Conservation (phyloP, 306 rosid genomes). For the Quercus bicolor region DNA sequence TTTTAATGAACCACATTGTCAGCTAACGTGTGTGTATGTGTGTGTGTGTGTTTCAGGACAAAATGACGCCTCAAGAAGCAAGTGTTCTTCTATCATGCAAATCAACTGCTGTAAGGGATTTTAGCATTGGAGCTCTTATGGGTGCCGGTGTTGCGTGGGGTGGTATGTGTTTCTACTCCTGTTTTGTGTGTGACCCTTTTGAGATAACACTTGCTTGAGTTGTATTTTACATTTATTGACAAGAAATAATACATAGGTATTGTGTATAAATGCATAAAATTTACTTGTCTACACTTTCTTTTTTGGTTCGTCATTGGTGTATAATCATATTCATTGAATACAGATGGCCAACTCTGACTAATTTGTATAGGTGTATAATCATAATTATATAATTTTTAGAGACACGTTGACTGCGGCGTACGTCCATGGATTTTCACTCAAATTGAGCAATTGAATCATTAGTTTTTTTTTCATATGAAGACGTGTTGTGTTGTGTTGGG, state of each 20-base stretch:
- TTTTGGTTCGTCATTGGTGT: neutral
- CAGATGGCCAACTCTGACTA: too few species aligned
- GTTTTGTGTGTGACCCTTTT: neutral
- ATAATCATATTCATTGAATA: neutral
- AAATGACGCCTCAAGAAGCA: slow-evolving; percentile 45
- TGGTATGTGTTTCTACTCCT: slow-evolving; percentile 35
- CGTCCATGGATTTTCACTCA: neutral
- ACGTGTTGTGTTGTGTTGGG: neutral
- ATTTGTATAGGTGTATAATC: too few species aligned
- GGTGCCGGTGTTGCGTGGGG: slow-evolving; percentile 42
- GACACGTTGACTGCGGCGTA: neutral
- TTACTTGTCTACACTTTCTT: neutral
- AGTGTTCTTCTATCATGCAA: slow-evolving; percentile 34
- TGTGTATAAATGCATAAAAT: neutral
- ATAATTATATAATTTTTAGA: neutral
- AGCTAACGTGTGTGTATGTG: neutral
- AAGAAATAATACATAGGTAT: neutral
- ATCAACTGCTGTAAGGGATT: slow-evolving; percentile 27
- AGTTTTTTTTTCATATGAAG: neutral
- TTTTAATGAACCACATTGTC: neutral
- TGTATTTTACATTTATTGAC: neutral
- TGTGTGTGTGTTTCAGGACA: slow-evolving; percentile 21
- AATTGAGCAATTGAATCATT: neutral
- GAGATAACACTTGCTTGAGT: neutral
- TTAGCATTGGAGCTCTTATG: slow-evolving; percentile 25